phyloP scores from a whole-genome alignment of 352 stramenopile genomes.

The Phytophthora cajani region DNA sequence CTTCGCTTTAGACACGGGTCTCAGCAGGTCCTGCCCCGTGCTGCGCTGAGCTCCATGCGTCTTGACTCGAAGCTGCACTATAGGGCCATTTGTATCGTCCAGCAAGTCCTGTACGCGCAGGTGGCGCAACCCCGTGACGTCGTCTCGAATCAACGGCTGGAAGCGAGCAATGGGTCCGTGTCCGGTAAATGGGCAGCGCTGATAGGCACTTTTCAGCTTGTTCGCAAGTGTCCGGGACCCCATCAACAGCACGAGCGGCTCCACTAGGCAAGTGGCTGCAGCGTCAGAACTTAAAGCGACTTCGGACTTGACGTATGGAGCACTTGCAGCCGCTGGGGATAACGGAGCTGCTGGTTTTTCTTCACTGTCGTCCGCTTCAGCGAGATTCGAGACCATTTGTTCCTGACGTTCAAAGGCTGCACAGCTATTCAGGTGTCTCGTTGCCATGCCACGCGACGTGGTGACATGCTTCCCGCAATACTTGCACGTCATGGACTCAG shows the following conservation, averaged over 20 bases:
- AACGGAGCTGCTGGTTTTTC: conserved; percentile 2
- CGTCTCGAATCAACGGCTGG: conserved; percentile 36
- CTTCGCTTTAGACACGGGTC: conserved; percentile 21
- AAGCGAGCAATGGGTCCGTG: conserved; percentile 42
- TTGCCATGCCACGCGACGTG: conserved; percentile 5
- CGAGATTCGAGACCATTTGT: not conserved
- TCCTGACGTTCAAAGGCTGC: not conserved
- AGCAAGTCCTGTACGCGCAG: conserved; percentile 36
- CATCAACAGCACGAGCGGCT: conserved; percentile 35
- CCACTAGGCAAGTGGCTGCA: not conserved
- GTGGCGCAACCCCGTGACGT: conserved; percentile 31
- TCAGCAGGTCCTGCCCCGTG: conserved; percentile 17
- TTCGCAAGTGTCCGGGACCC: conserved; percentile 31
- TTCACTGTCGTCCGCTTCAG: not conserved
- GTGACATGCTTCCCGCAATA: conserved; percentile 25
- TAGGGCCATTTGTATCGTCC: conserved; percentile 27
- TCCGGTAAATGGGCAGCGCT: conserved; percentile 18
- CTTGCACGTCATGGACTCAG: conserved; percentile 21
- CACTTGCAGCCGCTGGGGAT: not conserved
- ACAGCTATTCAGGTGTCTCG: conserved; percentile 23
- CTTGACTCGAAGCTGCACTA: conserved; percentile 16
- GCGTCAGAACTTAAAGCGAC: not conserved
- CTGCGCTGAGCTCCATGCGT: not conserved
- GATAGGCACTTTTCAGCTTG: conserved; percentile 37
- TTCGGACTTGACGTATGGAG: conserved; percentile 8